These are phyloP conservation scores for Fistulifera pelliculosa DNA, from an alignment of 108 stramenopile genomes.

Conservation along the genomic window DNA sequence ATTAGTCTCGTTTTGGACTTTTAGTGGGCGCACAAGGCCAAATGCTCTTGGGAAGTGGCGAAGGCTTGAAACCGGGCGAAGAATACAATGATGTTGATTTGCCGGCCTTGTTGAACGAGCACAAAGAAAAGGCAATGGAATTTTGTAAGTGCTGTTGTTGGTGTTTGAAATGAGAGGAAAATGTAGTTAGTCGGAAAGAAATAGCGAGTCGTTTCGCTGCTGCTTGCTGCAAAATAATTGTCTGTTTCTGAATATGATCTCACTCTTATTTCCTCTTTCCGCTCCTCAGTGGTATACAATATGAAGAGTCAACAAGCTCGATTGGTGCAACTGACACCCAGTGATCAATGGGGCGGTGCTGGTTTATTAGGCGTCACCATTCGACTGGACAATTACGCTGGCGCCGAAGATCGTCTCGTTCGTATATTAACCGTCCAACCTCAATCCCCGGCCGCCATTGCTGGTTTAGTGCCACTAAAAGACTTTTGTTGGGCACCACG, in stretches of 20 bases:
- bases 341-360: constrained; percentile 84
- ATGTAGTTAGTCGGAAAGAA: no score
- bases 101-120: constrained; percentile 44
- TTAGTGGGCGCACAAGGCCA: constrained; percentile 76
- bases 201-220: no score
- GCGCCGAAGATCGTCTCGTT: constrained; percentile 77
- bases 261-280: neutral
- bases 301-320: constrained; percentile 74
- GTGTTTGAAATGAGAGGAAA: no score
- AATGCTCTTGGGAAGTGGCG: constrained; percentile 69
- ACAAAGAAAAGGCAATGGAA: constrained; percentile 41
- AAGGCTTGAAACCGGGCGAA: constrained; percentile 59
- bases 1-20: constrained; percentile 93
- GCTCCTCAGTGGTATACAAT: constrained; percentile 65
- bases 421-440: constrained; percentile 64
- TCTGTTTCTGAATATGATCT: no score
- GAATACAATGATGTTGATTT: constrained; percentile 81
- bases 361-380: constrained; percentile 95
- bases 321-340: constrained; percentile 68
- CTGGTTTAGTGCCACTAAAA: constrained; percentile 45
- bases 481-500: constrained; percentile 76
- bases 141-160: constrained; percentile 56
- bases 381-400: constrained; percentile 85
- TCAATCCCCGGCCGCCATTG: constrained; percentile 52
- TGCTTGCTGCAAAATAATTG: neutral